Evolutionary conservation across 768 basidiomycete genomes (phyloP).

Genomic region (Baorangia bicolor): DNA sequence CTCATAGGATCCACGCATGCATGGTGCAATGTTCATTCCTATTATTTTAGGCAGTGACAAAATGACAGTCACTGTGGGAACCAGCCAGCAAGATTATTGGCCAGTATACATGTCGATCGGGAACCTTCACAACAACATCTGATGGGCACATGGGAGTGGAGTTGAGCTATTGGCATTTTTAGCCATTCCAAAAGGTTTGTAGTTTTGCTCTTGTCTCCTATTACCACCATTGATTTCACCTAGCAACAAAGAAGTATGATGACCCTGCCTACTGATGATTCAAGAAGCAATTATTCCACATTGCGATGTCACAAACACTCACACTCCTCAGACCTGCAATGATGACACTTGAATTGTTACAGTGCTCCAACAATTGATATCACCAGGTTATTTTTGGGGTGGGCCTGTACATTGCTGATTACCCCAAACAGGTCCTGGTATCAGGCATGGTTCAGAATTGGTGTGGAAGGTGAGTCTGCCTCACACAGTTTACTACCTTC

Average conservation of each 20-base stretch:
- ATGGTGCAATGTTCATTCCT: constrained; percentile 19
- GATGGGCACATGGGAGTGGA: constrained; percentile 2
- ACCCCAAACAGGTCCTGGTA: constrained; percentile 36
- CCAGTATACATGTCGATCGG: constrained; percentile 18
- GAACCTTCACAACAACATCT: constrained; percentile 15
- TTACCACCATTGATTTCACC: neutral
- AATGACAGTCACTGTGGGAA: constrained; percentile 16
- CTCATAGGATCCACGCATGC: constrained; percentile 7
- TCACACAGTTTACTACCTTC: too few relatives aligned
- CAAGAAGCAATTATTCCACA: constrained; percentile 35
- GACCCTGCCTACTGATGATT: constrained; percentile 27
- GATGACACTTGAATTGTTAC: constrained; percentile 23
- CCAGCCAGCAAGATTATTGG: constrained; percentile 18
- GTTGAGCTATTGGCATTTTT: constrained; percentile 26
- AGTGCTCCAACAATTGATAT: constrained; percentile 27
- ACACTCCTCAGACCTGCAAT: constrained; percentile 17
- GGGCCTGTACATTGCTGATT: constrained; percentile 41
- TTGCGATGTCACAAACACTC: constrained; percentile 16
- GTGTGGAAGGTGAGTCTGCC: neutral
- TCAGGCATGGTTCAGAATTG: constrained; percentile 1
- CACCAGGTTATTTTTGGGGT: constrained; percentile 25
- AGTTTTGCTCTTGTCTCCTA: too few relatives aligned
- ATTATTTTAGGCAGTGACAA: constrained; percentile 20
- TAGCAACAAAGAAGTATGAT: constrained; percentile 7
- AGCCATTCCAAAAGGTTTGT: constrained; percentile 27